A percentile compares a stretch with the other conserved stretches of the same genome.
These are phyloP conservation scores for Xylaria intraflava DNA, from an alignment of 495 filamentous ascomycete genomes.

Conservation along the genomic window DNA sequence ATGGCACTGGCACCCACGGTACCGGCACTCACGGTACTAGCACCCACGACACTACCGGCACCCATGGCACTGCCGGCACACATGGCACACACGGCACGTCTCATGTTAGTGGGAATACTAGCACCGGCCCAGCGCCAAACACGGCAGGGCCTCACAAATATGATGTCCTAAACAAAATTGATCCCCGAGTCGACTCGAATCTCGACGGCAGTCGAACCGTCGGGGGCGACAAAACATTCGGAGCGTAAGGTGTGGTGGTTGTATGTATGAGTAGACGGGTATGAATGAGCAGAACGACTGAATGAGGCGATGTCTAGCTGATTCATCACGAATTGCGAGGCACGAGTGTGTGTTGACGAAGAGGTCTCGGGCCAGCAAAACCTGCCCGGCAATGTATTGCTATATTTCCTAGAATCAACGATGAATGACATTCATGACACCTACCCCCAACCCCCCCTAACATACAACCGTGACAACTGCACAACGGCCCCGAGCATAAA, in stretches of 20 bases:
- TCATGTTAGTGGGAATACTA: slow-evolving; percentile 17
- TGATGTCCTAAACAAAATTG: slow-evolving; percentile 47
- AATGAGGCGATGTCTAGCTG: no score
- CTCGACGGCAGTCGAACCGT: slow-evolving; percentile 39
- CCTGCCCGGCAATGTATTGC: no score
- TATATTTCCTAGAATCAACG: no score
- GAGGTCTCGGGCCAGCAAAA: no score
- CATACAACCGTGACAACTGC: no score
- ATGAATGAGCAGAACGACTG: no score
- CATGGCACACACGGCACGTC: slow-evolving; percentile 20
- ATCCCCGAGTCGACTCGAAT: slow-evolving; percentile 49
- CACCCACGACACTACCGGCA: slow-evolving; percentile 15
- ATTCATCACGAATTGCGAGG: no score
- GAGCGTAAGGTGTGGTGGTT: slow-evolving; percentile 35
- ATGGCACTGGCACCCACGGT: slow-evolving; percentile 12
- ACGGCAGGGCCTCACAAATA: slow-evolving; percentile 49
- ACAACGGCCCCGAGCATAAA: no score
- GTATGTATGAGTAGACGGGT: neutral
- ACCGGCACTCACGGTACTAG: slow-evolving; percentile 15
- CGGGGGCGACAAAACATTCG: slow-evolving; percentile 41
- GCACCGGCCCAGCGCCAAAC: slow-evolving; percentile 35
- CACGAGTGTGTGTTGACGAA: no score
- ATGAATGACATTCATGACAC: no score
- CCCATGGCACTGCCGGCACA: slow-evolving; percentile 17
- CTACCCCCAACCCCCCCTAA: no score